These are phyloP conservation scores for Begonia peltatifolia DNA, from an alignment of 306 rosid species.

Conservation along the genomic window DNA sequence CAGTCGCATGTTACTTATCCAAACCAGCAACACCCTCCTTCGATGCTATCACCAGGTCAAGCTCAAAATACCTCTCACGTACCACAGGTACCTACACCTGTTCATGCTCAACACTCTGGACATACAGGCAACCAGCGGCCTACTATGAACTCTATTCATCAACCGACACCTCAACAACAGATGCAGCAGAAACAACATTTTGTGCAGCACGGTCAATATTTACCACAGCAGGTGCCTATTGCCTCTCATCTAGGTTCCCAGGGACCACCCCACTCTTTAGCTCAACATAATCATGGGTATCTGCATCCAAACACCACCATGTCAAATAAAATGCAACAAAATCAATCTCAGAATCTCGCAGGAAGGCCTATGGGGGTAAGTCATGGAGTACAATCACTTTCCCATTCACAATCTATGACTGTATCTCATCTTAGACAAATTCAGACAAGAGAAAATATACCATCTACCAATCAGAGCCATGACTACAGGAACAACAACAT, in stretches of 20 bases:
- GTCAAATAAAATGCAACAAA: slow-evolving; percentile 31
- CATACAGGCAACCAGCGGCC: slow-evolving; percentile 43
- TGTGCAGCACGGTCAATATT: slow-evolving; percentile 17
- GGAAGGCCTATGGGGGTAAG: slow-evolving; percentile 44
- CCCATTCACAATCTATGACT: slow-evolving; percentile 35
- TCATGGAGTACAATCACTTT: slow-evolving; percentile 38
- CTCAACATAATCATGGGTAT: slow-evolving; percentile 31
- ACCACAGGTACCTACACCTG: slow-evolving; percentile 36
- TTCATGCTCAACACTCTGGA: slow-evolving; percentile 48
- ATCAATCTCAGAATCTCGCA: slow-evolving; percentile 38
- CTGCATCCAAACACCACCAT: slow-evolving; percentile 29
- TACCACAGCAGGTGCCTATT: slow-evolving; percentile 42
- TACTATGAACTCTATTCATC: slow-evolving; percentile 40
- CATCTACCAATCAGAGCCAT: slow-evolving; percentile 31
- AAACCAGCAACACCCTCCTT: slow-evolving; percentile 47
- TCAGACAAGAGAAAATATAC: slow-evolving; percentile 30
- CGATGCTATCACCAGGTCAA: slow-evolving; percentile 47
- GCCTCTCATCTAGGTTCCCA: slow-evolving; percentile 40
- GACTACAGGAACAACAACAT: slow-evolving; percentile 28
- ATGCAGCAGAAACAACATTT: slow-evolving; percentile 31
- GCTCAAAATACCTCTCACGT: slow-evolving; percentile 38
- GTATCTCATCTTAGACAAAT: slow-evolving; percentile 36
- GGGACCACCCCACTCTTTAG: slow-evolving; percentile 39
- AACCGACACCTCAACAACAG: slow-evolving; percentile 23
- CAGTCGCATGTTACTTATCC: slow-evolving; percentile 43